A percentile compares a stretch with the other conserved stretches of the same genome.
These are phyloP conservation scores for Penicillium decumbens DNA, from an alignment of 2,329 filamentous ascomycete genomes.

Conservation along the genomic window DNA sequence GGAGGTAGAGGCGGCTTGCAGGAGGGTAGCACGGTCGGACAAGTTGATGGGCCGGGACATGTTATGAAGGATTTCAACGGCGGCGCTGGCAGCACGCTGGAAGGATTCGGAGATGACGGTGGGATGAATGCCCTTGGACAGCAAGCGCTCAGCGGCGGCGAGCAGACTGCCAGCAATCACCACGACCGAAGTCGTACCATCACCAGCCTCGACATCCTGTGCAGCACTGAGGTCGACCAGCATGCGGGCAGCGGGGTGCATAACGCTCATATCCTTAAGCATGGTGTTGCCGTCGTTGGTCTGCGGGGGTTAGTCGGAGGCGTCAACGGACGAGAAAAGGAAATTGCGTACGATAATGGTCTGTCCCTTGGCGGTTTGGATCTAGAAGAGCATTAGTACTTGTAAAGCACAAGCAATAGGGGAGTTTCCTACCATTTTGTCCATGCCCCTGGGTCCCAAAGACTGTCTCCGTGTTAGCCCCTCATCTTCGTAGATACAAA, in stretches of 20 bases:
- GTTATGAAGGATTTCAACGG: conserved; percentile 83
- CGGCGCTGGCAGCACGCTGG: conserved; percentile 84
- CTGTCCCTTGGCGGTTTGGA: conserved; percentile 91
- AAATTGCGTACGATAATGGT: conserved; percentile 69
- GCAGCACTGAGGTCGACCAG: conserved; percentile 94
- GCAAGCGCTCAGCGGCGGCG: conserved; percentile 83
- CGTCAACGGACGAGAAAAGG: conserved; percentile 9
- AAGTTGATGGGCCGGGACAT: conserved; percentile 95
- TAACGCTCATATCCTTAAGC: conserved; percentile 97
- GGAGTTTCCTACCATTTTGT: conserved; percentile 69
- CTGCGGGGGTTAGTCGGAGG: conserved; percentile 36
- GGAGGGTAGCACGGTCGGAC: conserved; percentile 78
- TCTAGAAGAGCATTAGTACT: conserved; percentile 46
- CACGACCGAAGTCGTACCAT: conserved; percentile 96
- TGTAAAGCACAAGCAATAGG: too few relatives aligned
- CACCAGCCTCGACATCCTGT: conserved; percentile 96
- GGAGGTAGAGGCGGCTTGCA: conserved; percentile 95
- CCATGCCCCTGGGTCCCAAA: conserved; percentile 93
- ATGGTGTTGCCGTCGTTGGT: conserved; percentile 99
- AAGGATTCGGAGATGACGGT: conserved; percentile 97
- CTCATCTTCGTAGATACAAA: conserved; percentile 27
- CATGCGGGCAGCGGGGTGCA: conserved; percentile 99
- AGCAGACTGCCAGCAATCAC: conserved; percentile 95
- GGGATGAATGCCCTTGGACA: conserved; percentile 90
- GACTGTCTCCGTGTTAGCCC: conserved; percentile 53